A percentile compares a stretch with the other conserved stretches of the same genome.
phyloP scores from a whole-genome alignment of 768 basidiomycete genomes.

The Paxillus involutus region DNA sequence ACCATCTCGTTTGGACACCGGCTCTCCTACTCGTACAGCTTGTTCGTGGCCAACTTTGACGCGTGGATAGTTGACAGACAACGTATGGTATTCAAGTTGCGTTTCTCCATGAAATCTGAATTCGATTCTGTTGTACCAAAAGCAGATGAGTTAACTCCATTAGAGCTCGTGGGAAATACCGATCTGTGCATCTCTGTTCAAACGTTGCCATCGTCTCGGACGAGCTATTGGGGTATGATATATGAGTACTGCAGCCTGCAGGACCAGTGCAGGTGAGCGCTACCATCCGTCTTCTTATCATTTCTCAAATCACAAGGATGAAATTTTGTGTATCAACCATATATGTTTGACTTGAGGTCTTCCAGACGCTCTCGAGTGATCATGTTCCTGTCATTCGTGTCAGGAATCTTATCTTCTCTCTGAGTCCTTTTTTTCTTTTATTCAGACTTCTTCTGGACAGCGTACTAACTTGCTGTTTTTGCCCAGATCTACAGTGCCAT shows the following conservation, averaged over 20 bases:
- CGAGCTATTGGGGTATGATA: background rate
- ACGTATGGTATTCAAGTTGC: too few species aligned
- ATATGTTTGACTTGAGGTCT: conserved; percentile 26
- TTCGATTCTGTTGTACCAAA: background rate
- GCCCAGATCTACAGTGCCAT: background rate
- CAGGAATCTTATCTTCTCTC: conserved; percentile 34
- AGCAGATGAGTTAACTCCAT: too few species aligned
- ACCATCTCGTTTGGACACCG: too few species aligned
- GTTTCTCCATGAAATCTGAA: background rate
- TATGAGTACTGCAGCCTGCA: too few species aligned
- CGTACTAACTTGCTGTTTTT: conserved; percentile 11
- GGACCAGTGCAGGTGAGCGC: conserved; percentile 1
- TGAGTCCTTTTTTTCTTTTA: conserved; percentile 15
- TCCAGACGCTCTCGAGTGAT: conserved; percentile 29
- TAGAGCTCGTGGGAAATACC: too few species aligned
- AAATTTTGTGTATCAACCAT: conserved; percentile 20
- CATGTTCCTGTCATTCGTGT: conserved; percentile 9
- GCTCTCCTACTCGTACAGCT: too few species aligned
- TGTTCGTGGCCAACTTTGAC: too few species aligned
- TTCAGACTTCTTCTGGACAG: background rate
- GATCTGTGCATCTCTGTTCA: too few species aligned
- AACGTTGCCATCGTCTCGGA: too few species aligned
- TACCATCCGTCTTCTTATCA: too few species aligned
- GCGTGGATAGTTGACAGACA: too few species aligned
- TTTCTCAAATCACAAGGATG: conserved; percentile 13